phyloP scores from a whole-genome alignment of 2,329 filamentous ascomycete genomes.

The Claviceps cyperi region DNA sequence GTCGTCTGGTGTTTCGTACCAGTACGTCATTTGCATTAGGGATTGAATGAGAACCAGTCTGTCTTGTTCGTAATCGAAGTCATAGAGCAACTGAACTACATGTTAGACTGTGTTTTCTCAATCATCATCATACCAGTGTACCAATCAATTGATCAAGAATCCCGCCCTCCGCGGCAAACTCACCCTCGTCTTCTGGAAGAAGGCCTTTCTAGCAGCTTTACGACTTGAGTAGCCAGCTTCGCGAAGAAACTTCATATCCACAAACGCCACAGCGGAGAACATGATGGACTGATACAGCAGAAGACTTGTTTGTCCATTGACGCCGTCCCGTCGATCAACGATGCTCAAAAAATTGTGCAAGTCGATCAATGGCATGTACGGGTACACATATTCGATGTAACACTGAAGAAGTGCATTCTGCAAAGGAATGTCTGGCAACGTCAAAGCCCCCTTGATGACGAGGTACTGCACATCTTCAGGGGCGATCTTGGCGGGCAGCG shows the following conservation, averaged over 20 bases:
- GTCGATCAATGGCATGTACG: slow-evolving; percentile 83
- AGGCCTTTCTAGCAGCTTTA: slow-evolving; percentile 72
- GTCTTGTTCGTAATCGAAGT: slow-evolving; percentile 89
- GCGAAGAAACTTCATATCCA: slow-evolving; percentile 63
- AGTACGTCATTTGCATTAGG: slow-evolving; percentile 85
- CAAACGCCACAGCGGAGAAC: slow-evolving; percentile 82
- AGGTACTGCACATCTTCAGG: slow-evolving; percentile 75
- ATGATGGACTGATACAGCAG: slow-evolving; percentile 88
- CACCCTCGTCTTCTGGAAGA: slow-evolving; percentile 79
- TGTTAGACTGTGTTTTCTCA: slow-evolving; percentile 7
- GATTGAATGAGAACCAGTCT: slow-evolving; percentile 80
- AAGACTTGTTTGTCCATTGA: slow-evolving; percentile 60
- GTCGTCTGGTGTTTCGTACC: slow-evolving; percentile 93
- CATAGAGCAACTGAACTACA: slow-evolving; percentile 56
- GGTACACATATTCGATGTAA: slow-evolving; percentile 82
- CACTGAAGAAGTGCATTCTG: slow-evolving; percentile 70
- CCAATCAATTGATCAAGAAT: too few species aligned
- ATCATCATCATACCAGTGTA: too few species aligned
- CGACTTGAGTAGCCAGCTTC: slow-evolving; percentile 64
- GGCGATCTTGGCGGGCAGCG: slow-evolving; percentile 61
- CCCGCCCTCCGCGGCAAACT: slow-evolving; percentile 17
- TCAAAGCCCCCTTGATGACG: slow-evolving; percentile 68
- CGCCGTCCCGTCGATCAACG: slow-evolving; percentile 53
- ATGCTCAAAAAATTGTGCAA: slow-evolving; percentile 43
- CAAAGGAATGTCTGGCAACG: slow-evolving; percentile 53